Conservation (phyloP, 2,329 filamentous ascomycete species). For the Xylaria sp. region DNA sequence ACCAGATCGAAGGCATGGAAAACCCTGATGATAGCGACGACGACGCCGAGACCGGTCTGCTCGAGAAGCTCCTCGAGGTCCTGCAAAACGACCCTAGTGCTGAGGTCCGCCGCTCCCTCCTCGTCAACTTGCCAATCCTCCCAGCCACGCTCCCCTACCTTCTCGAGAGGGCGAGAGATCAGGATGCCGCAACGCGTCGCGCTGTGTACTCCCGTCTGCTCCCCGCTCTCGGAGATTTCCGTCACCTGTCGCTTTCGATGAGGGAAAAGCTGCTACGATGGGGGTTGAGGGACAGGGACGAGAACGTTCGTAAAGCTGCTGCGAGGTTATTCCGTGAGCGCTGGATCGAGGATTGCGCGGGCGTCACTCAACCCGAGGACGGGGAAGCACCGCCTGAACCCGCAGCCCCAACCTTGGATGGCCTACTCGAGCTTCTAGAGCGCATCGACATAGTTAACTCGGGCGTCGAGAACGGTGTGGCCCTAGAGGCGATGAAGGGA, state of each 20-base stretch:
- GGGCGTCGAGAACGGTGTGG: slow-evolving; percentile 88
- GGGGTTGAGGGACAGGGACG: slow-evolving; percentile 93
- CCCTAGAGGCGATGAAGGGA: slow-evolving; percentile 91
- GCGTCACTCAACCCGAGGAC: slow-evolving; percentile 69
- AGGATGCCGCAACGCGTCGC: slow-evolving; percentile 84
- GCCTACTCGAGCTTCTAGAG: slow-evolving; percentile 88
- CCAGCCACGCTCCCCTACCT: slow-evolving; percentile 86
- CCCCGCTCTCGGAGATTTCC: slow-evolving; percentile 91
- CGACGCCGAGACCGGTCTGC: slow-evolving; percentile 74
- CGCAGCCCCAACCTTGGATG: slow-evolving; percentile 78
- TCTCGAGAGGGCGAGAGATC: slow-evolving; percentile 88
- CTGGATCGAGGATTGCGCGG: slow-evolving; percentile 97
- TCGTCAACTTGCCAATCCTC: slow-evolving; percentile 90
- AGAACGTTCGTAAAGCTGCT: slow-evolving; percentile 91
- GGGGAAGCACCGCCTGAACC: slow-evolving; percentile 66
- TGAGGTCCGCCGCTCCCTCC: slow-evolving; percentile 87
- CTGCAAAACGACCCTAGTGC: slow-evolving; percentile 94
- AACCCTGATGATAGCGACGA: slow-evolving; percentile 78
- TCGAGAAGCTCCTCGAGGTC: slow-evolving; percentile 86
- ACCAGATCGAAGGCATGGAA: slow-evolving; percentile 76
- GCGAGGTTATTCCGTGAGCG: slow-evolving; percentile 89
- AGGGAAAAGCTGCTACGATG: slow-evolving; percentile 94
- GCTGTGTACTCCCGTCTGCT: slow-evolving; percentile 88
- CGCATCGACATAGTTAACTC: slow-evolving; percentile 94
- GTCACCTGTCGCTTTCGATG: slow-evolving; percentile 92